Base-by-base conservation (phyloP, 129 eudicot genomes). In the Flaveria trinervia region DNA sequence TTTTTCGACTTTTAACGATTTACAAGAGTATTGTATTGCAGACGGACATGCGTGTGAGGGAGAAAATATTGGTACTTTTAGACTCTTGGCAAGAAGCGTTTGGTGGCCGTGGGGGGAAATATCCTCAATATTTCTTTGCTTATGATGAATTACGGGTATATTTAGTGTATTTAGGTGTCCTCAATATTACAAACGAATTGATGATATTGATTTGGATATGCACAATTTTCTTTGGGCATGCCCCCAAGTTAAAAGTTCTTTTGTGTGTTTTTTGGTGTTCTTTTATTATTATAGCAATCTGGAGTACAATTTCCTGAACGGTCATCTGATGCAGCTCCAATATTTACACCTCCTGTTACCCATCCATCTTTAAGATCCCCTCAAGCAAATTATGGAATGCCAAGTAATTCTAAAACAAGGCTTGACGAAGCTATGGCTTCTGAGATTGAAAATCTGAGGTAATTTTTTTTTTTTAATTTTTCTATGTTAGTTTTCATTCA, bases 81-180 rank as follows among this genome's bases (percentile, higher is more conserved):
- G 95, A 85, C 71, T 87, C 98, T 52, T 93, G 98, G 98, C 89
- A 88, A 78, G 92, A 90, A 74, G 98, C 98, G 26, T 93, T 93
- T 85, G 97, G 98, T 81, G 98, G 97, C 2, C 79, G 96, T 18
- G 89, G 90, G 36, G 97, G 98, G 71, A 93, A 75, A 82, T 81
- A 90, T 86, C 92, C 91, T 15, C 98, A 90, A 74, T 93, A 93
- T 85, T 90, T 83, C 80, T 83, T 88, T 85, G 98, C 98, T 51
- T 93, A 91, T 65, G 98, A 93, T 65, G 98, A 93, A 80, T 49
- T 93, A 72, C 84, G 97, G 80, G 98, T 93, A 77, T 73, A 79
- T 69, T 30, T 64, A 39, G 43, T 30, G 13, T 70, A 4, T 57
- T 5, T 20, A 50, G n/a, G 15, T 43, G 25, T 30, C 36, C 12